Base-by-base conservation (phyloP, 306 rosid genomes). In the Gynostemma pentaphyllum region DNA sequence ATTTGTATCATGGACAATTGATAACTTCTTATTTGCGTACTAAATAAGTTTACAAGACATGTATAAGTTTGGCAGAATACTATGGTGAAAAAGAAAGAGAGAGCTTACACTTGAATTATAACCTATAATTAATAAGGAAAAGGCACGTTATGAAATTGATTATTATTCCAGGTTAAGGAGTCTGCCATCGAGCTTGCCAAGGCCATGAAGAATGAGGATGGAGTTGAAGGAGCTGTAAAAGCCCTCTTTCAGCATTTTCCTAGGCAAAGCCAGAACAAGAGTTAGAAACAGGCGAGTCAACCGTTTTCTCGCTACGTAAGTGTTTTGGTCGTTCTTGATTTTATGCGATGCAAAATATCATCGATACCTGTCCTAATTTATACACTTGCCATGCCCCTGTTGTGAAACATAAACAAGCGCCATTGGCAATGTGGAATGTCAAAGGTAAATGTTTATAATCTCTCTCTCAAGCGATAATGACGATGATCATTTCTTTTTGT, bases 221-320 rank as follows among this genome's bases (percentile, higher is more conserved):
- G 99, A 14, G 97, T 94, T 37, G 66, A 82, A 5, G 99, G 99
- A 63, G 97, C 97, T n/a, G 99, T 94, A 51, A 94, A 78, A 72
- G 99, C 95, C 74, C 89, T 94, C 81, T 86, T 88, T 47, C 88
- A 94, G 82, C 99, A 89, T 68, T 85, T 86, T 82, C 91, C 86
- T 67, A 50, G 6, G 45, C 81, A 27, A 46, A 83, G 42, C 56
- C 77, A 0, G 91, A 86, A 23, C 15, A 78, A 2, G 89, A 84
- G 14, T 59, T 84, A 11, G 87, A 81, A 56, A 66, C 77, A 0
- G 76, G 12, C 60, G 22, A 86, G 6, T 64, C 95, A 0, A 75
- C 81, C 30, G 14, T 81, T 67, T 76, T 82, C 77, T 88, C 95
- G 19, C 9, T 88, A 46, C 53, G 87, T 21, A 82, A 65, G 70